Percentiles rank a stretch among this genome's conserved stretches.
phyloP scores from a whole-genome alignment of 2,329 filamentous ascomycete genomes.

The Pseudopyricularia cyperi region DNA sequence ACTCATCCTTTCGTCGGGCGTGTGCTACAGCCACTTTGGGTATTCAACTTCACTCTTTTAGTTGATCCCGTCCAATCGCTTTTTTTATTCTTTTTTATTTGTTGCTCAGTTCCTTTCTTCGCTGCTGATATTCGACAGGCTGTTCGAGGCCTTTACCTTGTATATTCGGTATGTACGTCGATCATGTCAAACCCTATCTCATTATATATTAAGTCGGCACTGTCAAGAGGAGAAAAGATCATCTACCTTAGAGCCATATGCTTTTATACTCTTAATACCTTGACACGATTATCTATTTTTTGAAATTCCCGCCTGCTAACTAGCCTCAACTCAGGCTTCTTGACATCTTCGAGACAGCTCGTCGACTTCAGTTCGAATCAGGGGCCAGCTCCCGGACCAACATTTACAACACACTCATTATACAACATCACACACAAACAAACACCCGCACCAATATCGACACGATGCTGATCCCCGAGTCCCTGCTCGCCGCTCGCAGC shows the following conservation, averaged over 20 bases:
- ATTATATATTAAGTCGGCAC: too few relatives aligned
- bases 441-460: neutral
- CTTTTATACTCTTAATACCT: too few relatives aligned
- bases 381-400: neutral
- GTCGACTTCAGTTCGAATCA: neutral
- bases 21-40: constrained; percentile 8
- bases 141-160: constrained; percentile 33
- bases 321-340: too few relatives aligned
- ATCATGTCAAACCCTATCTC: neutral
- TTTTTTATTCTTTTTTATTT: neutral
- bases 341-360: neutral
- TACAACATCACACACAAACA: neutral
- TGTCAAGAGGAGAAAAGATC: too few relatives aligned
- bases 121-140: neutral
- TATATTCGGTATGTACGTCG: constrained; percentile 1
- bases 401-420: neutral
- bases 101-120: constrained; percentile 2
- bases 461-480: constrained; percentile 23
- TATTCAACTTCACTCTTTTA: constrained; percentile 33
- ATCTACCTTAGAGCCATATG: too few relatives aligned
- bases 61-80: constrained; percentile 30
- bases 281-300: too few relatives aligned
- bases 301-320: too few relatives aligned
- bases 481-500: constrained; percentile 21
- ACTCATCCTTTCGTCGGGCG: neutral